phyloP scores from a whole-genome alignment of 805 yeast genomes.

The Hanseniaspora occidentalis region DNA sequence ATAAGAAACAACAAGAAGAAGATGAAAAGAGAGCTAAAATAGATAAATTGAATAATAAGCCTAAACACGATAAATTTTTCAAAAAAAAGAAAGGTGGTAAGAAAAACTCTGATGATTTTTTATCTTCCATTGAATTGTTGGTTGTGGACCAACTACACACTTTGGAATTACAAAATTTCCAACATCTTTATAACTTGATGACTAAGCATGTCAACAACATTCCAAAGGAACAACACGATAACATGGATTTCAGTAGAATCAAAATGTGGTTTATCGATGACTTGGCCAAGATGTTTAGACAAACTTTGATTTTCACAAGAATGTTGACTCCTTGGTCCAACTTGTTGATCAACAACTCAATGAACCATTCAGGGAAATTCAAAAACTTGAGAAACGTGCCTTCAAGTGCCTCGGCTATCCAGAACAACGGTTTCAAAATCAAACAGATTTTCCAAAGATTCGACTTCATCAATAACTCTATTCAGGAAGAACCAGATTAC shows the following conservation, averaged over 20 bases:
- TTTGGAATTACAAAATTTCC: slow-evolving; percentile 87
- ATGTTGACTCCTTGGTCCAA: slow-evolving; percentile 74
- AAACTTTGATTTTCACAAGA: slow-evolving; percentile 65
- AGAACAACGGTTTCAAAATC: slow-evolving; percentile 40
- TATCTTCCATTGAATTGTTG: slow-evolving; percentile 77
- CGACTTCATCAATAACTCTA: slow-evolving; percentile 28
- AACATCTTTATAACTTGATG: slow-evolving; percentile 57
- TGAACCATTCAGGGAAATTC: slow-evolving; percentile 48
- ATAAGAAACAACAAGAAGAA: slow-evolving; percentile 34
- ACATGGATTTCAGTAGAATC: slow-evolving; percentile 75
- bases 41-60: slow-evolving; percentile 2
- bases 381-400: slow-evolving; percentile 49
- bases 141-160: slow-evolving; percentile 77
- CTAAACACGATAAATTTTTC: slow-evolving; percentile 1
- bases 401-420: slow-evolving; percentile 29
- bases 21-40: slow-evolving; percentile 23
- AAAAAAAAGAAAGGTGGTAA: slow-evolving; percentile 14
- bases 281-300: slow-evolving; percentile 60
- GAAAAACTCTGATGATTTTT: slow-evolving; percentile 63
- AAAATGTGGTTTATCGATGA: slow-evolving; percentile 90
- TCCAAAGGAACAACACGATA: slow-evolving; percentile 67
- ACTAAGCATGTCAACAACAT: slow-evolving; percentile 58
- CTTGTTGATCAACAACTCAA: slow-evolving; percentile 38
- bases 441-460: slow-evolving; percentile 64
- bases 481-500: slow-evolving; percentile 56